Base-by-base conservation (phyloP, 2,329 filamentous ascomycete genomes). In the Ophiosphaerella narmari region DNA sequence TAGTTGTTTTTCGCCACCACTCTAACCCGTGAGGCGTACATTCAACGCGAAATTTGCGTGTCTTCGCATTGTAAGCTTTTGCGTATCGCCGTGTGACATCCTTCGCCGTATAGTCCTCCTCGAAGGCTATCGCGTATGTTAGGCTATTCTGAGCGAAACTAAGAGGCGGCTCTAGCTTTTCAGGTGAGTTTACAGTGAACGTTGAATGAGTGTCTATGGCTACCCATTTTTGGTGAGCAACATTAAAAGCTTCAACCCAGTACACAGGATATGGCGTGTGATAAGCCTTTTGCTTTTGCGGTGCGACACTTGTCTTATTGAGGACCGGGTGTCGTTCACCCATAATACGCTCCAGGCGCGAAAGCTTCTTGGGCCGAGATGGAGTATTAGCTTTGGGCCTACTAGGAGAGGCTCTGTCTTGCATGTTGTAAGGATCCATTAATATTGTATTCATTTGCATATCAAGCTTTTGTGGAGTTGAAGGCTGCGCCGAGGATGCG, bases 171-270 rank as follows among this genome's bases (percentile, higher is more conserved):
- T 99, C 94, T 24, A 99, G 78, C 39, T 83, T 86, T 26, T 80
- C 82, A 0, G 90, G 84, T 52, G 89, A 91, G 68, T 86, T 90
- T 46, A 96, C 85, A 57, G 86, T 88, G 47, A 84, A 81, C 0
- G 92, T 96, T 2, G 94, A 91, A 0, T 97, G 74, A 0, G 92
- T 86, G 68, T 99, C 94, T 33, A 94, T 84, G 0, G 91, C 83
- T 47, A 96, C 84, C 94, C 94, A 99, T 77, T 91, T 96, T 68
- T 97, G 90, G 57, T 91, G 85, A 0, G 89, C 88, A 45, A 86
- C 79, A 56, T 97, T 92, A 57, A 96, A 89, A 3, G 90, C 87
- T 74, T 99, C 94, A 0, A 97, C 87, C 94, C 94, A 99, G 68
- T 91, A 97, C 3, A 97, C 81, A 0, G 94, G 94, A 63, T 87